Conservation (phyloP, 768 basidiomycete species). For the Phaeolepiota aurea region DNA sequence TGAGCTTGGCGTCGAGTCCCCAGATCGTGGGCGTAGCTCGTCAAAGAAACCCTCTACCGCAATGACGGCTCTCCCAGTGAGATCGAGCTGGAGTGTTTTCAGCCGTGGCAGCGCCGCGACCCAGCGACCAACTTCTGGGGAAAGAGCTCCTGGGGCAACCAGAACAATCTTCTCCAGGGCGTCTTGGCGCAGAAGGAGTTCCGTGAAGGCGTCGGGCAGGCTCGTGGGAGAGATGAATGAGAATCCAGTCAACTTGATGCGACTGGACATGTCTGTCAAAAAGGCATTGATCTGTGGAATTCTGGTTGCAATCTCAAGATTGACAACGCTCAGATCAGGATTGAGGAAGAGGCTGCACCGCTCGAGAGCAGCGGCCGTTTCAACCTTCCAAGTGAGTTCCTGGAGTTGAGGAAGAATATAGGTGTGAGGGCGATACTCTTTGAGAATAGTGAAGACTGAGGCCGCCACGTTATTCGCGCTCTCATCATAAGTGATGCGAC, state of each 20-base stretch:
- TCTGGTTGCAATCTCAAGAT: conserved; percentile 54
- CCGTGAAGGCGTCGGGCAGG: conserved; percentile 65
- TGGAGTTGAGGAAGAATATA: conserved; percentile 65
- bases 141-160: conserved; percentile 68
- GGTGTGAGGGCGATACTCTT: conserved; percentile 51
- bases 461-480: conserved; percentile 52
- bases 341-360: conserved; percentile 57
- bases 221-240: conserved; percentile 63
- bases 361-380: conserved; percentile 57
- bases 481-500: conserved; percentile 64
- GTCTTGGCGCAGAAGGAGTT: conserved; percentile 51
- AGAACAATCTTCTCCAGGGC: conserved; percentile 53
- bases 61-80: conserved; percentile 56
- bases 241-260: conserved; percentile 56
- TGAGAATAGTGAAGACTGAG: conserved; percentile 59
- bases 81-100: conserved; percentile 60
- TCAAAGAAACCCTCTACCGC: conserved; percentile 80
- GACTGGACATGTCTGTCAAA: conserved; percentile 55
- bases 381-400: conserved; percentile 66
- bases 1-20: conserved; percentile 63
- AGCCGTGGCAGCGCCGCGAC: conserved; percentile 54
- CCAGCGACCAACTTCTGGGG: conserved; percentile 68
- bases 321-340: conserved; percentile 50
- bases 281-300: conserved; percentile 54
- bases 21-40: conserved; percentile 54